phyloP scores from a whole-genome alignment of 2,329 filamentous ascomycete genomes.

The Ascochyta clinopodiicola region DNA sequence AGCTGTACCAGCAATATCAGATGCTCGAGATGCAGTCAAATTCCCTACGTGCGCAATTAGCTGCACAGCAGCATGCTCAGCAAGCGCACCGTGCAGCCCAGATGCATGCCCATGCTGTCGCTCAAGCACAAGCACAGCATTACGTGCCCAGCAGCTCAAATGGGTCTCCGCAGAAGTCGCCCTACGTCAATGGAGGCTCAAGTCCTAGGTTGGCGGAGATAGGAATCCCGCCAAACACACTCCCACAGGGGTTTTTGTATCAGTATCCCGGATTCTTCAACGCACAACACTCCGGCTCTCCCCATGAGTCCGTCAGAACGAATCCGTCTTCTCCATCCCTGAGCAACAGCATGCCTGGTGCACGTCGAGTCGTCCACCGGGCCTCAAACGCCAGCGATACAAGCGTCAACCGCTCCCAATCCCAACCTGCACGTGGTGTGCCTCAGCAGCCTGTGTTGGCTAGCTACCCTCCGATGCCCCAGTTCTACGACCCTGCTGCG shows the following conservation, averaged over 20 bases:
- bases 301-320: constrained; percentile 54
- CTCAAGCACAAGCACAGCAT: constrained; percentile 45
- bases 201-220: constrained; percentile 43
- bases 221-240: constrained; percentile 36
- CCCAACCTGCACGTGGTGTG: constrained; percentile 55
- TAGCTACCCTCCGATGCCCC: constrained; percentile 48
- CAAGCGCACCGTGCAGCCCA: constrained; percentile 50
- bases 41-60: constrained; percentile 44
- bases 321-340: constrained; percentile 59
- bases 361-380: constrained; percentile 52
- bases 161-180: constrained; percentile 51
- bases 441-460: constrained; percentile 49
- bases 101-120: constrained; percentile 47
- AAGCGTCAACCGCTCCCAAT: constrained; percentile 56
- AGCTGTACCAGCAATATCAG: constrained; percentile 58
- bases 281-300: constrained; percentile 44
- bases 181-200: constrained; percentile 39
- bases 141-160: constrained; percentile 43
- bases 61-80: constrained; percentile 46
- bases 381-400: constrained; percentile 53
- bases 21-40: constrained; percentile 53
- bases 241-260: constrained; percentile 53
- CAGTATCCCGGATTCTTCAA: constrained; percentile 55
- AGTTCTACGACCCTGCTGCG: constrained; percentile 38
- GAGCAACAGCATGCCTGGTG: constrained; percentile 49